phyloP scores from a whole-genome alignment of 2,329 filamentous ascomycete genomes.

The Diplodia seriata region DNA sequence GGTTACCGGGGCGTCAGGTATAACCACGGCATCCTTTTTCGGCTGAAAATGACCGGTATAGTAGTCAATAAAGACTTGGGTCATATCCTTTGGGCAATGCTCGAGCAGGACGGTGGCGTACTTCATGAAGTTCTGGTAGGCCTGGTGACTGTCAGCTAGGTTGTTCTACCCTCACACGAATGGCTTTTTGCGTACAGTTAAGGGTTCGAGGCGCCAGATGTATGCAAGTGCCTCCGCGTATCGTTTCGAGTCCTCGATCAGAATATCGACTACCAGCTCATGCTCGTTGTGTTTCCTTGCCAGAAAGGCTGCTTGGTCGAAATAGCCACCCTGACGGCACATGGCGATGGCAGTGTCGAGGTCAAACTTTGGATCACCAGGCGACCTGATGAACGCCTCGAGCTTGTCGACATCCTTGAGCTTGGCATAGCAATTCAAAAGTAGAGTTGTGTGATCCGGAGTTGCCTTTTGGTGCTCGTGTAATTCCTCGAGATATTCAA shows the following conservation, averaged over 20 bases:
- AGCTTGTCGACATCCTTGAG: slow-evolving; percentile 96
- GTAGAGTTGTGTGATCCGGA: slow-evolving; percentile 90
- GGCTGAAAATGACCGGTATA: slow-evolving; percentile 86
- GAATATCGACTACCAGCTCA: slow-evolving; percentile 90
- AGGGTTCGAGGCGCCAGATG: slow-evolving; percentile 85
- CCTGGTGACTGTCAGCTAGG: slow-evolving; percentile 54
- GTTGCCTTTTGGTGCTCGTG: slow-evolving; percentile 94
- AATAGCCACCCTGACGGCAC: slow-evolving; percentile 97
- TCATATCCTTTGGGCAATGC: slow-evolving; percentile 82
- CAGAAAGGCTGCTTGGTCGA: slow-evolving; percentile 93
- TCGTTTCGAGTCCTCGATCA: slow-evolving; percentile 93
- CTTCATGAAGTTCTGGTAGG: slow-evolving; percentile 90
- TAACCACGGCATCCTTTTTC: slow-evolving; percentile 66
- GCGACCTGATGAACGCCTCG: slow-evolving; percentile 95
- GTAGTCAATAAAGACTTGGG: slow-evolving; percentile 89
- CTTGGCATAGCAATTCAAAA: slow-evolving; percentile 97
- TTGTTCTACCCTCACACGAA: not conserved
- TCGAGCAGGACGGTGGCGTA: slow-evolving; percentile 91
- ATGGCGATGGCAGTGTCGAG: slow-evolving; percentile 96
- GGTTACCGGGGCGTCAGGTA: slow-evolving; percentile 56
- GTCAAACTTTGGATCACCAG: slow-evolving; percentile 93
- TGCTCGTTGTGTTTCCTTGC: slow-evolving; percentile 94
- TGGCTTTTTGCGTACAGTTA: slow-evolving; percentile 62
- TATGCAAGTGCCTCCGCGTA: slow-evolving; percentile 89
- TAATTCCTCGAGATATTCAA: slow-evolving; percentile 94